These are phyloP conservation scores for Coemansia sp. DNA, from an alignment of 192 early-diverging fungal species.

Conservation along the genomic window DNA sequence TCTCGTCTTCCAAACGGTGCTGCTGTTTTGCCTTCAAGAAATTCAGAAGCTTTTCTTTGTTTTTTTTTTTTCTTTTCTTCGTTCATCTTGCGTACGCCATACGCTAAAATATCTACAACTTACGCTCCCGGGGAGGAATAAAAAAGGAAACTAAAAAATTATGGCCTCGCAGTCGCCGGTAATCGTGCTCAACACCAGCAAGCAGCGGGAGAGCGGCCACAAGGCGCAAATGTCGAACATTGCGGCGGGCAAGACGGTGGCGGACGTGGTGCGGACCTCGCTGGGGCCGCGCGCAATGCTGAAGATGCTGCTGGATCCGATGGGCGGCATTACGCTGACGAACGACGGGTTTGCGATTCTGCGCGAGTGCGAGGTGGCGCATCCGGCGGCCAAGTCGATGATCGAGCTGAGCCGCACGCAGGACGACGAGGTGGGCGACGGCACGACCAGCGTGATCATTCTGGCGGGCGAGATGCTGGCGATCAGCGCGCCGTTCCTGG, in stretches of 20 bases:
- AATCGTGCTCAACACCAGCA: slow-evolving; percentile 85
- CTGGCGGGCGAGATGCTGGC: slow-evolving; percentile 96
- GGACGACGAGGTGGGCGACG: slow-evolving; percentile 99
- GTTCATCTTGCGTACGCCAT: no score
- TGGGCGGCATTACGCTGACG: slow-evolving; percentile 98
- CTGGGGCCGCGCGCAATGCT: slow-evolving; percentile 98
- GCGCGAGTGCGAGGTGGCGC: slow-evolving; percentile 98
- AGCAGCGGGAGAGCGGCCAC: slow-evolving; percentile 91
- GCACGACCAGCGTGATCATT: slow-evolving; percentile 98
- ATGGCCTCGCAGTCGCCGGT: slow-evolving; percentile 66
- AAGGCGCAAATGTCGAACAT: slow-evolving; percentile 99
- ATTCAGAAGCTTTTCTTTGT: no score
- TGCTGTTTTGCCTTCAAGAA: no score
- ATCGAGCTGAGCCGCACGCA: slow-evolving; percentile 98
- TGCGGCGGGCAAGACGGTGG: slow-evolving; percentile 95
- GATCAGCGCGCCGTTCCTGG: slow-evolving; percentile 84
- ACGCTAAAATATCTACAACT: no score
- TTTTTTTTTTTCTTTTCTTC: slow-evolving; percentile 1
- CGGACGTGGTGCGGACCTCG: slow-evolving; percentile 98
- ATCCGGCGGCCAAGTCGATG: slow-evolving; percentile 99
- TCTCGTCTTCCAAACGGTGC: no score
- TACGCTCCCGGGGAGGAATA: no score
- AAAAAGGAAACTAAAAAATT: slow-evolving; percentile 4
- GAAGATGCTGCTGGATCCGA: slow-evolving; percentile 99
- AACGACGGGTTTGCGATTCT: slow-evolving; percentile 99